Evolutionary conservation across 768 basidiomycete species (phyloP), one percentile per base, ranked within the genome.

Genomic region (Psilocybe azurescens): DNA sequence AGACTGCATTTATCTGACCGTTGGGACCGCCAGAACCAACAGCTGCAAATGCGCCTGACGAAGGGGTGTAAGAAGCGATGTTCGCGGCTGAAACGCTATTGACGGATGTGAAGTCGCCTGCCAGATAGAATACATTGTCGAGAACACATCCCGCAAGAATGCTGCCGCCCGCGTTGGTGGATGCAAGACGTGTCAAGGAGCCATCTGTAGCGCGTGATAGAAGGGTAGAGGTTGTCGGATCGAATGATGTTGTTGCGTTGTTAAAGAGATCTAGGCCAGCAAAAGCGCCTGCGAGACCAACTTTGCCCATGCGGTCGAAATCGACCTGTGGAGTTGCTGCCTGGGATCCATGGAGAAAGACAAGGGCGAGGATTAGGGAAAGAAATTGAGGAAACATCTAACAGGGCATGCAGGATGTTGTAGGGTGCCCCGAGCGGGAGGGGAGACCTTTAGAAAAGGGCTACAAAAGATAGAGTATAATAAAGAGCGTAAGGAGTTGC

Each of bases 201-300:
- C 94, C 95, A 60, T 88, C 82, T 14, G 79, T 61, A 18, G 83
- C 78, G 63, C 89, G 89, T 44, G 86, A 82, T 64, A 94, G 80
- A 51, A 94, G 79, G 44, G 93, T 89, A 13, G 92, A 85, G 51
- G 86, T 83, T 1, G 89, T 79, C 29, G 92, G 80, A 74, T 95
- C 88, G 73, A 91, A 89, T 36, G 86, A 70, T 67, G 84, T 71
- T 52, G 77, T 70, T 33, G 85, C 74, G 60, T 84, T 85, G 70
- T 86, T 78, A 81, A 90, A 89, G 60, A 95, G 70, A 71, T 90
- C 90, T 63, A 99, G 79, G 49, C 95, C 97, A 24, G 90, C 85
- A 72, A 98, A 99, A 36, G 91, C 82, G 60, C 97, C 97, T 29
- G 89, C 88, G 46, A 98, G 82, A 59, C 89, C 95, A 53, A 98